A percentile compares a stretch with the other conserved stretches of the same genome.
These are phyloP conservation scores for Tuber microsphaerosporum DNA, from an alignment of 495 filamentous ascomycete species.

Conservation along the genomic window DNA sequence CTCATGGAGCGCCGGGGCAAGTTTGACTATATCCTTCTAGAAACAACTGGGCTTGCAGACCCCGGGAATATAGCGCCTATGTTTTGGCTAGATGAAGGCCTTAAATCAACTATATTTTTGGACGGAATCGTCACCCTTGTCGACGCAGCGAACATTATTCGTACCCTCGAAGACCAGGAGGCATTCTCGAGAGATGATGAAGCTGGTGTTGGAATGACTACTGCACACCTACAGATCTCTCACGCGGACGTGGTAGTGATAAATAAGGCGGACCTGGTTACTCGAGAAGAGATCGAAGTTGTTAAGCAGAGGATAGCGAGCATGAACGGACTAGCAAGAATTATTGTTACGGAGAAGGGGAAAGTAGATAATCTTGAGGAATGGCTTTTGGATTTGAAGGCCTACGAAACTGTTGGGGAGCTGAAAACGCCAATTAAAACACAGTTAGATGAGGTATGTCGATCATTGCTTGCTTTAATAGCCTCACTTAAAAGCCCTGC, in stretches of 20 bases:
- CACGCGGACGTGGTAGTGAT: slow-evolving; percentile 94
- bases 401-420: slow-evolving; percentile 72
- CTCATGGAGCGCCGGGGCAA: slow-evolving; percentile 89
- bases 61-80: slow-evolving; percentile 91
- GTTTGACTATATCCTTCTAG: slow-evolving; percentile 96
- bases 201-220: slow-evolving; percentile 64
- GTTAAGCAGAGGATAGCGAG: slow-evolving; percentile 62
- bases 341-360: slow-evolving; percentile 72
- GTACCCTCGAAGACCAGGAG: slow-evolving; percentile 67
- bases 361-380: slow-evolving; percentile 72
- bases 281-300: slow-evolving; percentile 54
- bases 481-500: background rate
- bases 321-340: slow-evolving; percentile 84
- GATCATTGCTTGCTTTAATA: background rate
- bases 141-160: slow-evolving; percentile 85
- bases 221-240: slow-evolving; percentile 90
- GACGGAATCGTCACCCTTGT: slow-evolving; percentile 95
- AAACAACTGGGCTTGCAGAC: slow-evolving; percentile 92
- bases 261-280: slow-evolving; percentile 91
- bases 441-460: slow-evolving; percentile 71
- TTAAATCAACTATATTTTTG: slow-evolving; percentile 88
- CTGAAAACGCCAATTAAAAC: slow-evolving; percentile 66
- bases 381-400: slow-evolving; percentile 80
- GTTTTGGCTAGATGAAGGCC: slow-evolving; percentile 94
- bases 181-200: slow-evolving; percentile 51